Percentiles rank a stretch among this genome's conserved stretches.
phyloP scores from a whole-genome alignment of 495 filamentous ascomycete species.

The Penicillium maclennaniae region DNA sequence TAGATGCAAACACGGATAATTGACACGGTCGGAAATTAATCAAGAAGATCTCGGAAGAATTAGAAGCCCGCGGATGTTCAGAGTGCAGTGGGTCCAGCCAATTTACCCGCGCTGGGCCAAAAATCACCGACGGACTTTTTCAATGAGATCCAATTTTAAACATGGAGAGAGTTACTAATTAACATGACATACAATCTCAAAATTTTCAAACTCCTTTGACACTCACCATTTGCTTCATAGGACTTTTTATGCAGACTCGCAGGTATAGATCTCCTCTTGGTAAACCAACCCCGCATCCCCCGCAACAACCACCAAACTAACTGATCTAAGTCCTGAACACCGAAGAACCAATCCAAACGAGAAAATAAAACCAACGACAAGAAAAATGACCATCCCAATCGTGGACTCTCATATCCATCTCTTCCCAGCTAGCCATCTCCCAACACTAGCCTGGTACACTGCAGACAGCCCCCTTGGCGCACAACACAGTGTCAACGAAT shows the following conservation, averaged over 20 bases:
- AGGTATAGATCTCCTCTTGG: neutral
- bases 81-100: neutral
- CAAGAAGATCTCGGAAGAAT: too few relatives aligned
- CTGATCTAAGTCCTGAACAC: neutral
- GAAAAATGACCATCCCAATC: slow-evolving; percentile 40
- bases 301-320: slow-evolving; percentile 1
- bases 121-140: neutral
- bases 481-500: slow-evolving; percentile 62
- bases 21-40: too few relatives aligned
- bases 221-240: neutral
- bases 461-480: slow-evolving; percentile 52
- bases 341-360: neutral
- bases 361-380: neutral
- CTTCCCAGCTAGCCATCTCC: slow-evolving; percentile 61
- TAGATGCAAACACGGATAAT: too few relatives aligned
- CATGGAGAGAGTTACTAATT: neutral
- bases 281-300: slow-evolving; percentile 1
- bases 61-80: too few relatives aligned
- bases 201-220: neutral
- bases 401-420: slow-evolving; percentile 90
- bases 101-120: slow-evolving; percentile 1
- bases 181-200: too few relatives aligned
- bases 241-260: neutral
- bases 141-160: neutral
- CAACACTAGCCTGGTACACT: slow-evolving; percentile 60